Base-by-base conservation (phyloP, 2,329 filamentous ascomycete species). In the Escovopsis sp. region DNA sequence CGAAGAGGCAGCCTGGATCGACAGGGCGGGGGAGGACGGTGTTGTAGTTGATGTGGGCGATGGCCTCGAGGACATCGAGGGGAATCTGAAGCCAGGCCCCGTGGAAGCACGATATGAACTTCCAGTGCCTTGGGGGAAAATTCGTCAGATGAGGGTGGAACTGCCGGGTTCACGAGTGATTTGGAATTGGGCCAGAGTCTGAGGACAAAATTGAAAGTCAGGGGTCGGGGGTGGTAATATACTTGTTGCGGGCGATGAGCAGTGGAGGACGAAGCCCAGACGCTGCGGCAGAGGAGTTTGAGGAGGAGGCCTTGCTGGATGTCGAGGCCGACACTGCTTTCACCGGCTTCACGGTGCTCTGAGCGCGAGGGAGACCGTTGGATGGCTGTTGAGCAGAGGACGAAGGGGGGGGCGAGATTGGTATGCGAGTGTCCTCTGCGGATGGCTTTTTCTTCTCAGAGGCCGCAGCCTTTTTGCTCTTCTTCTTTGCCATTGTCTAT, bases 71-170 rank as follows among this genome's bases (percentile, higher is more conserved):
- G 38, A 86, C 72, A 55, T 88, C 82, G 42, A 76, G 70, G 15
- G 82, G 79, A 38, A 88, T 65, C 55, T 85, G 78, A 12, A 87
- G 70, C 84, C 84, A 90, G 45, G 81, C 76, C 17, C 83, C 84
- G 51, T 87, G 78, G 50, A 83, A 90, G 19, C 77, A 80, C 16
- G 81, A 86, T 39, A 90, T 86, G 54, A 85, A 84, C 43, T 76
- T 72, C 83, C 82, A 88, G 60, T 88, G 81, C 54, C 83, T 88
- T 34, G 18, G 27, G 17, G 31, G 14, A 7, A 19, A 29, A 11
- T 33, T 16, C 14, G 25, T 31, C 21, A n/a, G 31, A 15, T 30
- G 28, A 14, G 13, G 14, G 6, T 28, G 12, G 14, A 17, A 10
- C 5, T 7, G 17, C 4, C 10, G 14, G 11, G 14, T 14, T 29